Base-by-base conservation (phyloP, 108 stramenopile species). In the Stephanodiscus triporus region DNA sequence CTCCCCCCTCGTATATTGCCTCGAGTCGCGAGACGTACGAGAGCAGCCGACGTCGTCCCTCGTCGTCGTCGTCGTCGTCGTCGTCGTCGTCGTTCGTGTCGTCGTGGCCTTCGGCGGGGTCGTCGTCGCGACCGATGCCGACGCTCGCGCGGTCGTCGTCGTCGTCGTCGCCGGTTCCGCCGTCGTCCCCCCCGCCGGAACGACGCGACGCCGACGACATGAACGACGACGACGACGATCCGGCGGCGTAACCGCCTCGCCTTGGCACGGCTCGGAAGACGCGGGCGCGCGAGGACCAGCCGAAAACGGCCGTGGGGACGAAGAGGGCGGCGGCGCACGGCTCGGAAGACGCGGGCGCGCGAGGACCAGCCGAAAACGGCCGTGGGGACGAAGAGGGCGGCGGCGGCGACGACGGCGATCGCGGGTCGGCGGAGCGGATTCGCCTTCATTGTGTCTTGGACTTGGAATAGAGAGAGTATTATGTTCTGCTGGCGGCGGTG, bases 1-100 rank as follows among this genome's bases (percentile, higher is more conserved):
- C n/a, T n/a, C n/a, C n/a, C n/a, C n/a, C n/a, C n/a, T 26, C 64
- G 47, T 49, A 66, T 10, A 67, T 72, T 2, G 70, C 61, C 32
- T 72, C 70, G 50, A 72, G 61, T 13, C 70, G 47, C 2, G 51
- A 26, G 29, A 22, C 22, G 22, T 61, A 22, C 22, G 37, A 61
- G 5, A 20, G 60, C 3, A 37, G 9, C 30, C n/a, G 27, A 34
- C 30, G 56, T 27, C 30, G 0, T 17, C 32, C 30, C 27, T 30
- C 26, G 17, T 5, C 56, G 29, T 57, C 34, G n/a, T 37, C 58
- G 8, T 57, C 10, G 9, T 6, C 27, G 29, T 57, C 30, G n/a
- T 22, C 36, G 19, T 61, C 19, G 4, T 19, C 36, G 10, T 32
- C 51, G n/a, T n/a, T n/a, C n/a, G 16, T 2, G 19, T 54, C 53